Evolutionary conservation across 495 filamentous ascomycete genomes (phyloP).

Genomic region (Penicillium robsamsonii): DNA sequence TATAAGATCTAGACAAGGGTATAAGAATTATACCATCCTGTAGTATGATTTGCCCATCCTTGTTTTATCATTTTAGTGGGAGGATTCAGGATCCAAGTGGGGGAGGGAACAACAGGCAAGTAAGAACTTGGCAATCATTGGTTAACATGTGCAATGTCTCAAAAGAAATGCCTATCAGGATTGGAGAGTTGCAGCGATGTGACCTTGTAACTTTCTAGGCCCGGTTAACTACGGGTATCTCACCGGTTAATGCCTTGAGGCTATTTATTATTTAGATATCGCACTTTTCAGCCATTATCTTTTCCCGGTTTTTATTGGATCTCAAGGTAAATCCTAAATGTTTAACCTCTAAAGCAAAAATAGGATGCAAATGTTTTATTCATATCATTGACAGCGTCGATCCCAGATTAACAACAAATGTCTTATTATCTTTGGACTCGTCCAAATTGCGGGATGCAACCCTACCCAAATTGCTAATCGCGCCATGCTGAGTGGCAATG

Average conservation of each 20-base stretch:
- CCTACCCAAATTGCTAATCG: constrained; percentile 10
- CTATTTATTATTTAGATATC: not conserved
- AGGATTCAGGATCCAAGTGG: not conserved
- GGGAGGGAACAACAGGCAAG: not conserved
- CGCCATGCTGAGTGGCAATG: constrained; percentile 16
- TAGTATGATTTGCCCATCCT: not conserved
- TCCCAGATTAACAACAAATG: no score
- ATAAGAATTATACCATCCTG: not conserved
- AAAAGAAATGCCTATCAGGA: constrained; percentile 17
- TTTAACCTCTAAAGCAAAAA: no score
- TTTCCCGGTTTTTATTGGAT: no score
- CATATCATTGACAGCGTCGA: no score
- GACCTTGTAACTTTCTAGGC: constrained; percentile 32
- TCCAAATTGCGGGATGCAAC: not conserved
- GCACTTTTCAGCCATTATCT: no score
- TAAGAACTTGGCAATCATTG: not conserved
- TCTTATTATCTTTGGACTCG: no score
- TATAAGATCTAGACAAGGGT: not conserved
- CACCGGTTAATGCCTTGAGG: constrained; percentile 18
- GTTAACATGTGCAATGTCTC: constrained; percentile 19
- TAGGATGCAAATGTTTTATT: no score
- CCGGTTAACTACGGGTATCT: constrained; percentile 32
- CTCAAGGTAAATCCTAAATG: no score
- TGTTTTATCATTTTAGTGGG: not conserved
- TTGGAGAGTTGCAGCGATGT: constrained; percentile 23